Percentiles rank a stretch among this genome's conserved stretches.
phyloP scores from a whole-genome alignment of 2,329 filamentous ascomycete species.

The Monilinia polystroma region DNA sequence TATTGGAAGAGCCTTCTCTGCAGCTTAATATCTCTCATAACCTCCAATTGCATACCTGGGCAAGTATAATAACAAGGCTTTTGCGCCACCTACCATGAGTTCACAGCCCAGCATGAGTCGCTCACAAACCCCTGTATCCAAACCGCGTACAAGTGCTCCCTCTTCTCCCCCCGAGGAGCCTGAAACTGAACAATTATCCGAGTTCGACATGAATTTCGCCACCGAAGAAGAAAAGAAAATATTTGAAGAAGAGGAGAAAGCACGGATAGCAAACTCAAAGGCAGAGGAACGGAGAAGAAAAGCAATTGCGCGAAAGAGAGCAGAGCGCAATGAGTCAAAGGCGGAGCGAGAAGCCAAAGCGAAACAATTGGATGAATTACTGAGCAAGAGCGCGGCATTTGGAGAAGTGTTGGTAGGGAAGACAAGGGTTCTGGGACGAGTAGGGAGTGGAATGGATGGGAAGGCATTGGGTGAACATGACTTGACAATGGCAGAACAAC shows the following conservation, averaged over 20 bases:
- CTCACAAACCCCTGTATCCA: constrained; percentile 29
- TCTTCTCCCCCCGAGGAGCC: constrained; percentile 32
- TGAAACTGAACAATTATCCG: constrained; percentile 21
- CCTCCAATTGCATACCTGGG: not conserved
- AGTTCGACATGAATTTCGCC: constrained; percentile 29
- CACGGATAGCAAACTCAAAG: constrained; percentile 49
- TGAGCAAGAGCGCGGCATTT: constrained; percentile 60
- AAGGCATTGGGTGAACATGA: constrained; percentile 62
- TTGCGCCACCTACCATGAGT: constrained; percentile 17
- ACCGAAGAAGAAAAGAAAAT: constrained; percentile 37
- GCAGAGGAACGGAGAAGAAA: constrained; percentile 41
- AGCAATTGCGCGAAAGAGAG: constrained; percentile 46
- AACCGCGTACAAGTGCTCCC: constrained; percentile 31
- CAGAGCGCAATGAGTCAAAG: constrained; percentile 47
- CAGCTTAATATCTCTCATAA: not conserved
- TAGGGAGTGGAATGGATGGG: constrained; percentile 60
- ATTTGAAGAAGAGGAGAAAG: constrained; percentile 48
- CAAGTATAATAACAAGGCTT: not conserved
- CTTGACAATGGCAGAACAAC: constrained; percentile 79
- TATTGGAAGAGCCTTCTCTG: not conserved
- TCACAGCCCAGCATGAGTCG: constrained; percentile 23
- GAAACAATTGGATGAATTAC: constrained; percentile 57
- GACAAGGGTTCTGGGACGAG: constrained; percentile 60
- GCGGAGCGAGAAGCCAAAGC: constrained; percentile 58
- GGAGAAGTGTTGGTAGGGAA: constrained; percentile 63